Base-by-base conservation (phyloP, 768 basidiomycete species). In the Phlegmacium glaucopus region DNA sequence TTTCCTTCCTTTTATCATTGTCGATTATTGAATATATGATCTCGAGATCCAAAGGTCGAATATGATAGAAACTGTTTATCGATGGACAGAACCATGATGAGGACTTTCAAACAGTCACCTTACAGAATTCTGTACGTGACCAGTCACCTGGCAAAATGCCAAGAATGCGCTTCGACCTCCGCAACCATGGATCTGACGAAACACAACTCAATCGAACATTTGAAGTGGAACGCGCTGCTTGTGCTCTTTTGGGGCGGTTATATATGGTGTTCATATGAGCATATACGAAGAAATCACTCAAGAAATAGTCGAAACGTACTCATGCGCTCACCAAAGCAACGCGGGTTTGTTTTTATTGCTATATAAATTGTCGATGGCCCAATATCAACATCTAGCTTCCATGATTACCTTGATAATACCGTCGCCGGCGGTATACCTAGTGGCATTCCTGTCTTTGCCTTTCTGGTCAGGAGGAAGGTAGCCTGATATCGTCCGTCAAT, bases 391-490 rank as follows among this genome's bases (percentile, higher is more conserved):
- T n/a, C 18, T 28, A 87, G 87, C 28, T 96, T 83, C 78, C 92
- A 93, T 5, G 85, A 89, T 2, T 82, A 76, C 55, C 75, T 96
- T 13, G 95, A 98, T 60, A 97, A 98, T 64, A 85, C 80, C 3
- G 94, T 94, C 3, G 95, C n/a, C n/a, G n/a, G 95, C 0, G 95
- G 95, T 2, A 94, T 95, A 27, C 82, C 92, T 0, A 81, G 85
- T 16, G 90, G 93, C 1, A 83, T 86, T 69, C 60, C 76, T 0
- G 66, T 79, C 4, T 79, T 89, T 40, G 86, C 93, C 41, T 77
- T 82, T 2, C 69, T 97, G 37, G 76, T 94, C 30, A 96, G 95
- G 95, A 98, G 61, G 95, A 99, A 64, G 95, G 93, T 2, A 91
- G 85, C 83, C n/a, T n/a, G n/a, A n/a, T n/a, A 61, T 91, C 38